These are phyloP conservation scores for Paraconiothyrium brasiliense DNA, from an alignment of 2,329 filamentous ascomycete species.

Conservation along the genomic window DNA sequence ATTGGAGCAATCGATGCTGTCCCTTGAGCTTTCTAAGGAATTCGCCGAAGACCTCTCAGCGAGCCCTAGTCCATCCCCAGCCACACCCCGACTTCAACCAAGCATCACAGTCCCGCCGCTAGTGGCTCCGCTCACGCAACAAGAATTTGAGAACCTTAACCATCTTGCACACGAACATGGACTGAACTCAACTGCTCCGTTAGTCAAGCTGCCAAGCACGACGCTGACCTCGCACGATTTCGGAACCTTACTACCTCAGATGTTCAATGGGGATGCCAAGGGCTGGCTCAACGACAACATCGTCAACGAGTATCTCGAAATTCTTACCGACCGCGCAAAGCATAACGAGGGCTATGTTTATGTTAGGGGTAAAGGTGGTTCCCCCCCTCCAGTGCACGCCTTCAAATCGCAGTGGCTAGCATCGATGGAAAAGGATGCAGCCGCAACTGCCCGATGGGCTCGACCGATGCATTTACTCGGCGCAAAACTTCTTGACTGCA, in stretches of 20 bases:
- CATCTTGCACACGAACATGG: slow-evolving; percentile 26
- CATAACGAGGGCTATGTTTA: slow-evolving; percentile 60
- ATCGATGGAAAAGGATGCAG: slow-evolving; percentile 52
- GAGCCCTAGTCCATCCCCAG: not conserved
- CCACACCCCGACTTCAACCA: not conserved
- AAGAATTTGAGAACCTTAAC: slow-evolving; percentile 28
- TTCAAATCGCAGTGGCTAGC: slow-evolving; percentile 74
- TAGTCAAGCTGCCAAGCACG: slow-evolving; percentile 51
- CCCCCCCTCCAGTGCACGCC: slow-evolving; percentile 68
- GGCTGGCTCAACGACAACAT: slow-evolving; percentile 81
- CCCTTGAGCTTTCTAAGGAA: slow-evolving; percentile 32
- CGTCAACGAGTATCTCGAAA: slow-evolving; percentile 72
- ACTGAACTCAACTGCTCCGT: slow-evolving; percentile 18
- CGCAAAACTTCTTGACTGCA: slow-evolving; percentile 70
- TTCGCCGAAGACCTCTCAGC: slow-evolving; percentile 19
- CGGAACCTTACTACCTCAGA: slow-evolving; percentile 60
- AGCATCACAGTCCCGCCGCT: slow-evolving; percentile 27
- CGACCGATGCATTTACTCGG: slow-evolving; percentile 34
- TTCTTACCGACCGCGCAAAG: slow-evolving; percentile 69
- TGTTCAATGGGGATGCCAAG: slow-evolving; percentile 54
- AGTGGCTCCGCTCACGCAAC: slow-evolving; percentile 27
- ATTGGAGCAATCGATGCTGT: slow-evolving; percentile 32
- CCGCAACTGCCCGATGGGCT: slow-evolving; percentile 60
- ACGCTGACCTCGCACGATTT: slow-evolving; percentile 63
- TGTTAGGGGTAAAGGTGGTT: slow-evolving; percentile 61